phyloP scores from a whole-genome alignment of 352 stramenopile species.

The Phytopythium mirpurense region DNA sequence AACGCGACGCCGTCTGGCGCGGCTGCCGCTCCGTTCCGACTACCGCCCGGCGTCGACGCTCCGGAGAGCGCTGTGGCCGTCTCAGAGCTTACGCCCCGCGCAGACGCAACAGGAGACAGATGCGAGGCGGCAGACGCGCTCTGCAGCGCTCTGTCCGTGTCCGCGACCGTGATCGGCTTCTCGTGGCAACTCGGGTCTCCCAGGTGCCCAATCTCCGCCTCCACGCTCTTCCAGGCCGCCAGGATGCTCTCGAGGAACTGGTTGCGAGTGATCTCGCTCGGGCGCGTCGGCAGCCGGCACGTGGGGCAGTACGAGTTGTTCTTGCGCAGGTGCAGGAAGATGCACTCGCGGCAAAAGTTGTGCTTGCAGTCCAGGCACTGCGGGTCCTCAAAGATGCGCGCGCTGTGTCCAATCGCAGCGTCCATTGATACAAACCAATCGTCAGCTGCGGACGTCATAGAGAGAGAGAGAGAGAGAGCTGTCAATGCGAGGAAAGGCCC shows the following conservation, averaged over 20 bases:
- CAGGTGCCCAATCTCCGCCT: conserved; percentile 45
- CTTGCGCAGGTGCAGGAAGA: conserved; percentile 54
- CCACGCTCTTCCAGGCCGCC: conserved; percentile 68
- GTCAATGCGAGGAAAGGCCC: no score
- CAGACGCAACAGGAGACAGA: neutral
- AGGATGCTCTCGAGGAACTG: conserved; percentile 85
- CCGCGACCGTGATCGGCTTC: conserved; percentile 16
- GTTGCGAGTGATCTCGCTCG: conserved; percentile 79
- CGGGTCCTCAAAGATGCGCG: conserved; percentile 71
- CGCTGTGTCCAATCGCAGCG: conserved; percentile 24
- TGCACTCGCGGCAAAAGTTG: conserved; percentile 82
- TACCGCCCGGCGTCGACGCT: neutral
- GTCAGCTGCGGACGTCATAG: neutral
- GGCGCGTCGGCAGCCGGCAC: conserved; percentile 66
- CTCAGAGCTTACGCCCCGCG: neutral
- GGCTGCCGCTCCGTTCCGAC: neutral
- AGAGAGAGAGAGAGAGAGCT: no score
- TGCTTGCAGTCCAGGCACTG: conserved; percentile 86
- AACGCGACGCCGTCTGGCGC: conserved; percentile 3
- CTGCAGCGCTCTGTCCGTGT: conserved; percentile 32
- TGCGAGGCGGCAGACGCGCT: conserved; percentile 11
- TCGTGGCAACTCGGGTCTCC: conserved; percentile 31
- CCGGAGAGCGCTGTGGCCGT: neutral
- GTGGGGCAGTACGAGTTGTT: conserved; percentile 57
- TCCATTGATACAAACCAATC: neutral